Evolutionary conservation across 2,329 filamentous ascomycete genomes (phyloP).

Genomic region (Sporothrix variecibatus): DNA sequence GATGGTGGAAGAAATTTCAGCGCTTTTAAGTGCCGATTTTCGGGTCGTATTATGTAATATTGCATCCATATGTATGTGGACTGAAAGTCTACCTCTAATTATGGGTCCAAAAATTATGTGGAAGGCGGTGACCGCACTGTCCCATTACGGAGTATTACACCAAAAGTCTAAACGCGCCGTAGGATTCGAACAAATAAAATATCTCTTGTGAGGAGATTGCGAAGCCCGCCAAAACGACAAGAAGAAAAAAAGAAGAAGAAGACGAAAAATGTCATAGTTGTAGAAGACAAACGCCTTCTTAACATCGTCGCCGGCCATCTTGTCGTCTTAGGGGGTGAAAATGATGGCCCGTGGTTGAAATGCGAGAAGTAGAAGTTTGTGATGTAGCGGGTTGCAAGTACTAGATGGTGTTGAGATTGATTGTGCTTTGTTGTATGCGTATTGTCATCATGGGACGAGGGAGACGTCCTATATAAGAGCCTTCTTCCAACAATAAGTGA

Average conservation of each 20-base stretch:
- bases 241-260: not conserved
- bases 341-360: not conserved
- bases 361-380: not conserved
- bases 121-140: not conserved
- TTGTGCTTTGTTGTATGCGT: not conserved
- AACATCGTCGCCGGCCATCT: not conserved
- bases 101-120: not conserved
- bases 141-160: not conserved
- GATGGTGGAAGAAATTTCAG: not conserved
- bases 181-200: not conserved
- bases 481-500: not conserved
- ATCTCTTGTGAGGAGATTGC: not conserved
- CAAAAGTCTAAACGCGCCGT: not conserved
- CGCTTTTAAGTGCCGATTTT: not conserved
- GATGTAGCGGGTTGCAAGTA: not conserved
- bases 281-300: constrained; percentile 20
- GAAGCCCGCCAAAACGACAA: not conserved
- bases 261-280: constrained; percentile 5
- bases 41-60: not conserved
- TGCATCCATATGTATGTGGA: not conserved
- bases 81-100: not conserved
- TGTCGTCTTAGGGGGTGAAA: not conserved
- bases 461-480: not conserved
- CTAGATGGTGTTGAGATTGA: not conserved
- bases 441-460: not conserved